These are phyloP conservation scores for Heliamphora pulchella DNA, from an alignment of 179 eudicot genomes.

Conservation along the genomic window DNA sequence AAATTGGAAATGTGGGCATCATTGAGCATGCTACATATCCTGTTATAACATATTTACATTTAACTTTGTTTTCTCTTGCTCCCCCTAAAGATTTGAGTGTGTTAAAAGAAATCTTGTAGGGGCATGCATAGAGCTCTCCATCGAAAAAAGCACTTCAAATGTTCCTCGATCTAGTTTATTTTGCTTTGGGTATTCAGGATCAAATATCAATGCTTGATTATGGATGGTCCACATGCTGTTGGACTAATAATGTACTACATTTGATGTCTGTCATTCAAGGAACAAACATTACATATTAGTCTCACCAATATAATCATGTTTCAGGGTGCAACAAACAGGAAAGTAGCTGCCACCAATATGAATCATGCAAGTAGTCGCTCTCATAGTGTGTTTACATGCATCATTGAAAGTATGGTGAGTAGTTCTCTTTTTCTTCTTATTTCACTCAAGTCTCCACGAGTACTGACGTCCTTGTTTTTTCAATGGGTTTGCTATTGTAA, in stretches of 20 bases:
- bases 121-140: too few relatives aligned
- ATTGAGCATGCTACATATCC: not conserved
- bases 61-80: not conserved
- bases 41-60: not conserved
- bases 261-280: not conserved
- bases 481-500: conserved; percentile 3
- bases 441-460: not conserved
- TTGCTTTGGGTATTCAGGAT: not conserved
- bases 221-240: not conserved
- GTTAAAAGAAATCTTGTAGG: too few relatives aligned
- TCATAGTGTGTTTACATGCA: conserved; percentile 95
- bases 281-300: not conserved
- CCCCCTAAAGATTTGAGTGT: too few relatives aligned
- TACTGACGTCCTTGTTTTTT: not conserved
- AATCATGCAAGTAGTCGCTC: conserved; percentile 99
- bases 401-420: conserved; percentile 81
- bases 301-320: conserved; percentile 10
- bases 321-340: conserved; percentile 95
- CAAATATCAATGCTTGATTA: not conserved
- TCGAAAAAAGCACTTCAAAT: too few relatives aligned
- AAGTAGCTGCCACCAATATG: conserved; percentile 99
- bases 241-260: not conserved
- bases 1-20: not conserved
- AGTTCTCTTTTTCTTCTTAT: not conserved
- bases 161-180: not conserved